These are phyloP conservation scores for Cucumis cinereus DNA, from an alignment of 306 rosid species.

Conservation along the genomic window DNA sequence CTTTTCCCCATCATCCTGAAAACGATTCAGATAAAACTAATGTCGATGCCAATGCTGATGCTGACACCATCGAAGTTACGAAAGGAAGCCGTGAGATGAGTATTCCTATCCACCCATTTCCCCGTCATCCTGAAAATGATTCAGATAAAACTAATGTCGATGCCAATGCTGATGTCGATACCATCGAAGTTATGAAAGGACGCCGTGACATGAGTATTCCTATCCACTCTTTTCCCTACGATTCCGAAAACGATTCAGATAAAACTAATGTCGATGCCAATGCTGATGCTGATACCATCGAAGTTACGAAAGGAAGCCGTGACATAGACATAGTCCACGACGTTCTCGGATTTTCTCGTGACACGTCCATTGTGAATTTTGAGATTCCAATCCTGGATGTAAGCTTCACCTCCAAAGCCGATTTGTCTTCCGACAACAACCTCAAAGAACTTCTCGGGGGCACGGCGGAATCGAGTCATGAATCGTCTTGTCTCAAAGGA, in stretches of 20 bases:
- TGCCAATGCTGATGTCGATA: conserved; percentile 3
- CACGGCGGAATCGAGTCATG: conserved; percentile 18
- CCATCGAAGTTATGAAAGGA: conserved; percentile 11
- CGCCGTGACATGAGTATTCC: conserved; percentile 10
- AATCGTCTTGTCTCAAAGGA: conserved; percentile 18
- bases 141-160: conserved; percentile 2
- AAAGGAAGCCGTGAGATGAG: no score
- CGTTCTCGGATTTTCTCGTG: conserved; percentile 43
- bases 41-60: neutral
- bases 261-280: neutral
- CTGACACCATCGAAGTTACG: conserved; percentile 12
- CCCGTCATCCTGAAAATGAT: conserved; percentile 11
- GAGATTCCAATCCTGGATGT: conserved; percentile 61
- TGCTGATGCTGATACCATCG: neutral
- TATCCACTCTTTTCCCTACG: conserved; percentile 5
- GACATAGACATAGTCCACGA: conserved; percentile 37
- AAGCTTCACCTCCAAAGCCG: conserved; percentile 33
- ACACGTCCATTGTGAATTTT: conserved; percentile 45
- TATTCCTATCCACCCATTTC: conserved; percentile 9
- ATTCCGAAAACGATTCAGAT: conserved; percentile 10
- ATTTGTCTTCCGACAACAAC: conserved; percentile 8
- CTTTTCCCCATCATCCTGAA: conserved; percentile 13
- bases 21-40: conserved; percentile 4
- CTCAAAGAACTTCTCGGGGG: conserved; percentile 46
- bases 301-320: conserved; percentile 13